A percentile compares a stretch with the other conserved stretches of the same genome.
Evolutionary conservation across 148 eudicot species (phyloP).

Genomic region (Vaccinium darrowii): DNA sequence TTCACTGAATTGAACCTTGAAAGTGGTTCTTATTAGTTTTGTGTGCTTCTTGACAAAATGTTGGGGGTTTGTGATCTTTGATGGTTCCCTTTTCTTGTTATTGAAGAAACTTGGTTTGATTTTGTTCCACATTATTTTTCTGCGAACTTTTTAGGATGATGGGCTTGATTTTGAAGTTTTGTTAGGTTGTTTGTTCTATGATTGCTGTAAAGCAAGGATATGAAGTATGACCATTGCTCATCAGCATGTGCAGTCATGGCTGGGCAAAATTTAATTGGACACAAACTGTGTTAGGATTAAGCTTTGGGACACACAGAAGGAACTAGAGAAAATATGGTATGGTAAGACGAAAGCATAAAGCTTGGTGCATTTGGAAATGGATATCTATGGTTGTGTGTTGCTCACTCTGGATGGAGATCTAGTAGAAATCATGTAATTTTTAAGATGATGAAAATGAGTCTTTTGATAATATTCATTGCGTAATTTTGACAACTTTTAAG

Average conservation of each 20-base stretch:
- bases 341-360: not conserved
- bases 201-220: not conserved
- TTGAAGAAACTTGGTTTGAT: not conserved
- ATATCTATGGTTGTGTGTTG: not conserved
- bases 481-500: not conserved
- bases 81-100: not conserved
- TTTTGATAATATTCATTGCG: not conserved
- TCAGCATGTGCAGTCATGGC: slow-evolving; percentile 6
- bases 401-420: not conserved
- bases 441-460: not conserved
- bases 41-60: not conserved
- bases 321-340: not conserved
- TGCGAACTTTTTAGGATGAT: not conserved
- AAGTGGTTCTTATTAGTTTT: not conserved
- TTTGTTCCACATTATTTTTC: not conserved
- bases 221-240: not conserved
- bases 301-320: slow-evolving; percentile 3
- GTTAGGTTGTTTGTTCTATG: not conserved
- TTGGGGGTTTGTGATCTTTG: not conserved
- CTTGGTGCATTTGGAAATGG: not conserved
- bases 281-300: slow-evolving; percentile 2
- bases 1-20: not conserved
- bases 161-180: not conserved
- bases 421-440: not conserved
- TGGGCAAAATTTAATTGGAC: not conserved